Evolutionary conservation across 805 yeast species (phyloP), one percentile per base, ranked within the genome.

Genomic region (Candida orba): DNA sequence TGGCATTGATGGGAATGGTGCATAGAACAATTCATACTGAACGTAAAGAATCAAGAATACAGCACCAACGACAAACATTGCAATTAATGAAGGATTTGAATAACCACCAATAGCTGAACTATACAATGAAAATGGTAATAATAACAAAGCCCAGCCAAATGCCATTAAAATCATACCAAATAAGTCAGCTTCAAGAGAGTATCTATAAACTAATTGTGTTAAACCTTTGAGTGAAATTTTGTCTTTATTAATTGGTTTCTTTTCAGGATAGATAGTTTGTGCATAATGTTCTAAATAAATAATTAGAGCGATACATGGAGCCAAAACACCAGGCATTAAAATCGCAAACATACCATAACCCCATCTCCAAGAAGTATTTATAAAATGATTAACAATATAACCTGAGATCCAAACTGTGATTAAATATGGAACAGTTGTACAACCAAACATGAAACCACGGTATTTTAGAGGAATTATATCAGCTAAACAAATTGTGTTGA

Each of bases 341-440:
- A 73, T 64, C 18, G 72, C 66, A 60, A 74, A 75, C 58, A 72
- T 64, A 41, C 76, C 76, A 51, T 67, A 72, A 23, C 77, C 73
- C 75, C 27, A 69, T 57, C 77, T 65, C 81, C 81, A 76, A 36
- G 67, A 64, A 12, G 33, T 25, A 25, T 23, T 25, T 8, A 39
- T 24, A 15, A 43, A 34, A n/a, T 36, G 40, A 4, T 53, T 49
- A 8, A 57, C 68, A 45, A 68, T 66, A 6, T 56, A 59, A 41
- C 75, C 75, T n/a, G 71, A 53, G 45, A 67, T 55, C 72, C 73
- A 71, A 22, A 67, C 60, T 41, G 63, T 71, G 47, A 65, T 59
- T 43, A 70, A 52, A 48, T 57, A 71, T 20, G 76, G 76, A 12
- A 67, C 45, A 33, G 67, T 54, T 8, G 68, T 61, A 14, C 69